Base-by-base conservation (phyloP, 441 rosid genomes). In the Pelargonium citronellum region DNA sequence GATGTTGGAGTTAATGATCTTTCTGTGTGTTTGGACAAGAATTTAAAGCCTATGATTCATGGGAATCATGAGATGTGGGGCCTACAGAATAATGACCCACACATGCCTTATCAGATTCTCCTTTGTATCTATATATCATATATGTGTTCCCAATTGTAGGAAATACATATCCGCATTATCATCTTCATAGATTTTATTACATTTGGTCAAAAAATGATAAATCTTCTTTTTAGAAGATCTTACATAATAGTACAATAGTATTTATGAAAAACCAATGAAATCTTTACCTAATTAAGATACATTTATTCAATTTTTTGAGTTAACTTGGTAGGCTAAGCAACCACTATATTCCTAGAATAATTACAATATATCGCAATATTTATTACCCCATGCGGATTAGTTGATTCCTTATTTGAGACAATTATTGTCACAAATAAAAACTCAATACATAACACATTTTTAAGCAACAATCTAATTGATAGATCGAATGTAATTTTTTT, bases 231-330 rank as follows among this genome's bases (percentile, higher is more conserved):
- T 27, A 27, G 3, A 2, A 27, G 1, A 27, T 27, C 30, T 27
- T 27, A 27, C 30, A 27, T 1, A 27, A 27, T 27, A 27, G 30
- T 27, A 27, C 30, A 27, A 34, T 34, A 34, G 5, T 34, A 34
- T 34, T 6, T 4, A 34, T 34, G 6, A 2, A 5, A 34, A 34
- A 34, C 3, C 5, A 3, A 57, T 57, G 62, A 57, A 57, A 46
- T 46, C 51, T 57, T 57, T 17, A 57, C 27, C 11, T 7, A 17
- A 57, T 57, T 20, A 60, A 58, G 5, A 22, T 22, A 1, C 64
- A 60, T 60, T 60, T 60, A 8, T 7, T 20, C 64, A 60, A 60
- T 60, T 60, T 20, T 60, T 60, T 58, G 64, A 60, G 34, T 27
- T 10, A 60, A 22, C 34, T 60, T 20, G 6, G 22, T 17, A 57